A percentile compares a stretch with the other conserved stretches of the same genome.
Conservation (phyloP, 2,329 filamentous ascomycete species). For the Tolypocladium nubicola region DNA sequence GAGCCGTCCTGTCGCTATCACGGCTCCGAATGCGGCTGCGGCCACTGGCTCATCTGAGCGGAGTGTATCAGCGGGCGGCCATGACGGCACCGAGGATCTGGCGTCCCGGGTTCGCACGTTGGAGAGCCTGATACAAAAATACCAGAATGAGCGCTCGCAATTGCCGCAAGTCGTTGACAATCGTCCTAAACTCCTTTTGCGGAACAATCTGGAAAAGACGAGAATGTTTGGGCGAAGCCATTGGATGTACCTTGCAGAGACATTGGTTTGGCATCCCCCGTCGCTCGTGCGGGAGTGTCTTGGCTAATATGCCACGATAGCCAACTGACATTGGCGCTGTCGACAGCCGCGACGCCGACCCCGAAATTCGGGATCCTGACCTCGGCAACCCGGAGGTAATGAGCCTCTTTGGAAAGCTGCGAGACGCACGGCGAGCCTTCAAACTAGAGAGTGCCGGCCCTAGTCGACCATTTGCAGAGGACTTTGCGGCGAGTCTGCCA, state of each 20-base stretch:
- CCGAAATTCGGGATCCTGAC: not conserved
- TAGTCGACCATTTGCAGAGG: not conserved
- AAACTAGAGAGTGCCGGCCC: not conserved
- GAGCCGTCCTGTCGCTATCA: not conserved
- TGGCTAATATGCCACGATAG: not conserved
- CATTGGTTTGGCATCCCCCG: not conserved
- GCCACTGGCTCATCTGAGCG: not conserved
- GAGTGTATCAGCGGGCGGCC: not conserved
- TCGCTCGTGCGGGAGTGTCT: not conserved
- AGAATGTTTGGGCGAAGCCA: not conserved
- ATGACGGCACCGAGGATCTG: not conserved
- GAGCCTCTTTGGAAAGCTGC: not conserved
- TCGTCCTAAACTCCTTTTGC: not conserved
- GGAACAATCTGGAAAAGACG: not conserved
- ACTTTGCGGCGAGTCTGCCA: not conserved
- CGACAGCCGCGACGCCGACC: not conserved
- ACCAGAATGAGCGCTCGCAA: not conserved
- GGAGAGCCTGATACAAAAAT: not conserved
- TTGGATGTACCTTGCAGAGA: not conserved
- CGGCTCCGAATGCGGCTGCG: not conserved
- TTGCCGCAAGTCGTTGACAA: not conserved
- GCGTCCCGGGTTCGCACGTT: not conserved
- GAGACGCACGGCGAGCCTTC: not conserved
- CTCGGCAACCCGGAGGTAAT: not conserved
- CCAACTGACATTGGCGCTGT: not conserved